These are phyloP conservation scores for Russula sp. DNA, from an alignment of 768 basidiomycete genomes.

Conservation along the genomic window DNA sequence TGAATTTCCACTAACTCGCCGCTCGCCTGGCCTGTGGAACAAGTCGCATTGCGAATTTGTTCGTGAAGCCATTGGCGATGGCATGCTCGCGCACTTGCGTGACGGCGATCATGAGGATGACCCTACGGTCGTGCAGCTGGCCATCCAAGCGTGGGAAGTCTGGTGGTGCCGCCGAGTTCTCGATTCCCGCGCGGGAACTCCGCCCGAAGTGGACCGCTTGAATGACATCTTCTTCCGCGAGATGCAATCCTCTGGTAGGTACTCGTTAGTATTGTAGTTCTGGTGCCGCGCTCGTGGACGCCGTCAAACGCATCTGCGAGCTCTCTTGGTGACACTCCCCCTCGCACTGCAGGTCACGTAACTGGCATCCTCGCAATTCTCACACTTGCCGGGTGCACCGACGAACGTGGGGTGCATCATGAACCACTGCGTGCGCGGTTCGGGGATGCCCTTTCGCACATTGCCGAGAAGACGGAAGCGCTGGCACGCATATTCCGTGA, in stretches of 20 bases:
- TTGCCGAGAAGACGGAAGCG: constrained; percentile 28
- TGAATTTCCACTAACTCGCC: constrained; percentile 29
- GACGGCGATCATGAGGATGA: constrained; percentile 30
- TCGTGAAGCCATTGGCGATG: constrained; percentile 9
- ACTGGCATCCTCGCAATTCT: constrained; percentile 33
- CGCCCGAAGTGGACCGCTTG: constrained; percentile 30
- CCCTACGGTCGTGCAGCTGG: constrained; percentile 34
- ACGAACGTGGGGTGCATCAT: constrained; percentile 28
- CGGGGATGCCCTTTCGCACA: constrained; percentile 28
- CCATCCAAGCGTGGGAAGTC: constrained; percentile 36
- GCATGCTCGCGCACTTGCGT: constrained; percentile 29
- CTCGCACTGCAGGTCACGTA: constrained; percentile 25
- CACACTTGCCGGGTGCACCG: constrained; percentile 31
- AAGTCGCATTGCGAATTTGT: constrained; percentile 29
- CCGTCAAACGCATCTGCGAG: constrained; percentile 22
- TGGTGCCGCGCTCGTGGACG: constrained; percentile 14
- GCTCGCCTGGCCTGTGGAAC: constrained; percentile 23
- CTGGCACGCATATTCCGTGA: constrained; percentile 30
- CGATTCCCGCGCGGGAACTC: constrained; percentile 30
- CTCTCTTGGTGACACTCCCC: constrained; percentile 10
- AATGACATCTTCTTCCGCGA: constrained; percentile 30
- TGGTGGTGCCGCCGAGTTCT: constrained; percentile 31
- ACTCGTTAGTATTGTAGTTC: neutral
- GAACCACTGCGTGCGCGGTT: constrained; percentile 30
- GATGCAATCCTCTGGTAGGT: constrained; percentile 31